Percentiles rank a stretch among this genome's conserved stretches.
phyloP scores from a whole-genome alignment of 331 rosid species.

The Prunus yedoensis region DNA sequence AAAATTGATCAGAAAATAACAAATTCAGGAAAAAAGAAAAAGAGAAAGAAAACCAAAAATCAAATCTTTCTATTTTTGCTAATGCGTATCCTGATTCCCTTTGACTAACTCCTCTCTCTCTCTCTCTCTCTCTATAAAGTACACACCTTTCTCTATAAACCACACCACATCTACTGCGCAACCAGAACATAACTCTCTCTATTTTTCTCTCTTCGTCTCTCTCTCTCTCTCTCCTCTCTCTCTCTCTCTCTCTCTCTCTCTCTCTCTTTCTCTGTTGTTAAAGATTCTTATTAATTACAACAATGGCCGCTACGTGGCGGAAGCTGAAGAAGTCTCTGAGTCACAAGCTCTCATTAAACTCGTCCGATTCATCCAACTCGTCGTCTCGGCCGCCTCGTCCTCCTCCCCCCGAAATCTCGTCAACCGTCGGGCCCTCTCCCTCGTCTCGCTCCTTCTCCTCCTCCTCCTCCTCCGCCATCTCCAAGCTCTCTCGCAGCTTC shows the following conservation, averaged over 20 bases:
- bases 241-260: neutral
- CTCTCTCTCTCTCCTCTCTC: too few relatives aligned
- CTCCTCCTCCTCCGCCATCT: neutral
- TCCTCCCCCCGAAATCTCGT: neutral
- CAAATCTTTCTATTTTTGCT: slow-evolving; percentile 4
- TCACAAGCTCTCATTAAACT: neutral
- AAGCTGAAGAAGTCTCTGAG: neutral
- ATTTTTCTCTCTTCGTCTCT: neutral
- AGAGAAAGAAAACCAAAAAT: neutral
- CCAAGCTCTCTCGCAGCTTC: slow-evolving; percentile 10
- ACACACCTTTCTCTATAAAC: neutral
- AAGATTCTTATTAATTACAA: neutral
- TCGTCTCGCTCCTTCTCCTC: neutral
- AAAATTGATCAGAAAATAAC: neutral
- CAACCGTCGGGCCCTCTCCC: neutral
- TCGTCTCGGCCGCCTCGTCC: neutral
- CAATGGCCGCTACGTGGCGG: slow-evolving; percentile 6
- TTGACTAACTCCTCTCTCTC: neutral
- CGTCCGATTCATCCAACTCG: neutral
- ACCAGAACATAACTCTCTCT: neutral
- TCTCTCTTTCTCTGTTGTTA: neutral
- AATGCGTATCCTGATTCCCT: neutral
- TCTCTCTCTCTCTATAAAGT: neutral
- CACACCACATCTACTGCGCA: neutral
- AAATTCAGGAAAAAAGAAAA: too few relatives aligned